Conservation (phyloP, 2,329 filamentous ascomycete species). For the Fusarium illudens region DNA sequence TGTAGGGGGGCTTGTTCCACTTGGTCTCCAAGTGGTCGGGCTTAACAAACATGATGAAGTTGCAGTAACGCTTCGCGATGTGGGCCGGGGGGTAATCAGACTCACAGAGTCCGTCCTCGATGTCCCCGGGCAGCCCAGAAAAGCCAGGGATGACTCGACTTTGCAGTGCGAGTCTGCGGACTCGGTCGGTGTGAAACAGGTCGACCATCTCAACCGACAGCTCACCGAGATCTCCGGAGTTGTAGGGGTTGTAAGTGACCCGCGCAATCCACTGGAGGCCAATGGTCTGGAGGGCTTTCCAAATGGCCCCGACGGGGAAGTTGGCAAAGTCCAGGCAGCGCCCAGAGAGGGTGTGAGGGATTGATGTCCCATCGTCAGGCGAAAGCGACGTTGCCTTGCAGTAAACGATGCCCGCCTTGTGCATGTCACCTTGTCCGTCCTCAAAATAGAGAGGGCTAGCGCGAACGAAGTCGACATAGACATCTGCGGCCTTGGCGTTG, state of each 20-base stretch:
- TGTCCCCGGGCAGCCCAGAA: background rate
- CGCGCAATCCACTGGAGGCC: slow-evolving; percentile 20
- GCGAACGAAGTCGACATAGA: background rate
- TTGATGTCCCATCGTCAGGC: background rate
- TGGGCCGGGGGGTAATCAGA: background rate
- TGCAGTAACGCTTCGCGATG: background rate
- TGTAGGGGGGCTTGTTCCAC: slow-evolving; percentile 12
- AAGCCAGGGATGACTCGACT: background rate
- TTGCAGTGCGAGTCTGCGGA: background rate
- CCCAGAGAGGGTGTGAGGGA: slow-evolving; percentile 3
- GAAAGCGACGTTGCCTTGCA: background rate
- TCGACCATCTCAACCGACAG: slow-evolving; percentile 34
- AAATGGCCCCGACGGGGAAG: slow-evolving; percentile 34
- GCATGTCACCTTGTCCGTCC: background rate
- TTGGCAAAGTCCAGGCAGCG: slow-evolving; percentile 22
- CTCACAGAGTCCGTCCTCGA: background rate
- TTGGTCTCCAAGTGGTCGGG: background rate
- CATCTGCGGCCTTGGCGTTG: background rate
- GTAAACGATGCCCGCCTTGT: background rate
- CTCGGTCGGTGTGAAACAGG: slow-evolving; percentile 8
- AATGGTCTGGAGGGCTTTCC: slow-evolving; percentile 29
- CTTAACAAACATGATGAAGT: background rate
- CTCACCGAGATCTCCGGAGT: background rate
- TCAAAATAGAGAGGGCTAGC: background rate
- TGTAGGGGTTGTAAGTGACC: background rate